These are phyloP conservation scores for Fragosphaeria purpurea DNA, from an alignment of 2,329 filamentous ascomycete species.

Conservation along the genomic window DNA sequence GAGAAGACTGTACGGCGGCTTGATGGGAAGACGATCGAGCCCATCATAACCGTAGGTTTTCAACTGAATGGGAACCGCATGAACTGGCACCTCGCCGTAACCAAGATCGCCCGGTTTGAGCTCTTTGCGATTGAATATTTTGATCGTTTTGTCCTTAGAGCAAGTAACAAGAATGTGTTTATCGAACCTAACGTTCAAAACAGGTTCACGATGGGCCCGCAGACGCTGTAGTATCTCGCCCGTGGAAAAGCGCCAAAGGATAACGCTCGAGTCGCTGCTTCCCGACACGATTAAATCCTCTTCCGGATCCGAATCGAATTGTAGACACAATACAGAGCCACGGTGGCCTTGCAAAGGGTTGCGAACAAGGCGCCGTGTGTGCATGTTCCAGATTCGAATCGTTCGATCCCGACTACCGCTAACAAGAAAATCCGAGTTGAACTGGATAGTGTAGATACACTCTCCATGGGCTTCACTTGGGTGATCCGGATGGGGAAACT, in stretches of 20 bases:
- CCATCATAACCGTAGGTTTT: slow-evolving; percentile 45
- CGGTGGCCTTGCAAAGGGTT: slow-evolving; percentile 66
- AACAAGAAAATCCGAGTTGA: slow-evolving; percentile 73
- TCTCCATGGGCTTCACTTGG: slow-evolving; percentile 78
- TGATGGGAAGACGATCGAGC: slow-evolving; percentile 40
- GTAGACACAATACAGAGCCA: slow-evolving; percentile 85
- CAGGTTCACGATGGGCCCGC: slow-evolving; percentile 77
- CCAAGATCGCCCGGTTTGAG: slow-evolving; percentile 52
- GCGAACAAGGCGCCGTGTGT: slow-evolving; percentile 65
- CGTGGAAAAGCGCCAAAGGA: slow-evolving; percentile 89
- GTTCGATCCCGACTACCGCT: slow-evolving; percentile 87
- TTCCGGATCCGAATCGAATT: slow-evolving; percentile 80
- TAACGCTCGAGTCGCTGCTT: slow-evolving; percentile 83
- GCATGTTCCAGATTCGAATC: slow-evolving; percentile 82
- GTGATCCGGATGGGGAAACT: slow-evolving; percentile 74
- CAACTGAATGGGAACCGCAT: slow-evolving; percentile 41
- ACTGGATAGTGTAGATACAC: slow-evolving; percentile 93
- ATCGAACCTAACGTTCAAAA: slow-evolving; percentile 88
- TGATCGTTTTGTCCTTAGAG: slow-evolving; percentile 95
- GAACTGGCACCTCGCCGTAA: slow-evolving; percentile 41
- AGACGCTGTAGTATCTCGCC: slow-evolving; percentile 73
- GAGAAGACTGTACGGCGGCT: slow-evolving; percentile 63
- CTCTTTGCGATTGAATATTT: slow-evolving; percentile 77
- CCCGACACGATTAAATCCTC: slow-evolving; percentile 93
- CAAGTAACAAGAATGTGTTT: slow-evolving; percentile 87